Percentiles rank a stretch among this genome's conserved stretches.
Evolutionary conservation across 179 eudicot species (phyloP).

Genomic region (Silene coronaria): DNA sequence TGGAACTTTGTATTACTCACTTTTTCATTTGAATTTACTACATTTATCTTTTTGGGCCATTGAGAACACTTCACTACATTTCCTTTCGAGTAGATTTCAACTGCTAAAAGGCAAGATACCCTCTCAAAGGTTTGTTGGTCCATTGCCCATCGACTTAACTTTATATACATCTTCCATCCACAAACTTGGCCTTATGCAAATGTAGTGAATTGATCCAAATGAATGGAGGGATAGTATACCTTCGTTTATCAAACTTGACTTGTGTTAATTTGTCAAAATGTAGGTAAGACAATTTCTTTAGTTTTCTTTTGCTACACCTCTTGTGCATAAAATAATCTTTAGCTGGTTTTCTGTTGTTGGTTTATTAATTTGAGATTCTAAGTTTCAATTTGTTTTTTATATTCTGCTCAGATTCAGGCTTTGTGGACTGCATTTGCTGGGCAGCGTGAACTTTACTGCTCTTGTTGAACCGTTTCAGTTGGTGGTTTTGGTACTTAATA

Average conservation of each 20-base stretch:
- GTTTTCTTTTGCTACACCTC: background rate
- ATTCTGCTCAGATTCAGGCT: slow-evolving; percentile 7
- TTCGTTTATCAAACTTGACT: background rate
- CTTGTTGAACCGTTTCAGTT: background rate
- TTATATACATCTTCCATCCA: background rate
- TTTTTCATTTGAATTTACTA: background rate
- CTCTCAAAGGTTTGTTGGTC: too few relatives aligned
- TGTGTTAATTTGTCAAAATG: background rate
- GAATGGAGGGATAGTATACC: background rate
- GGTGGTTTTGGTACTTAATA: background rate
- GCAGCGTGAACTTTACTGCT: slow-evolving; percentile 1
- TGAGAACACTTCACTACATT: background rate
- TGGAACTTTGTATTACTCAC: background rate
- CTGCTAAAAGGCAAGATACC: too few relatives aligned
- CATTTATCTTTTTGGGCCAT: background rate
- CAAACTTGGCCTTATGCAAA: background rate
- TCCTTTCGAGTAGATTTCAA: background rate
- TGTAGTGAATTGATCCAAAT: background rate
- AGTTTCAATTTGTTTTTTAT: background rate
- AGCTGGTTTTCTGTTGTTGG: background rate
- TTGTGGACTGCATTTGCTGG: background rate
- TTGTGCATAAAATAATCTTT: background rate
- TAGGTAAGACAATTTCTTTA: background rate
- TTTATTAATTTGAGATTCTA: background rate
- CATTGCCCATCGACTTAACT: background rate